Base-by-base conservation (phyloP, 371 early-diverging fungal species). In the Mortierella sp. region DNA sequence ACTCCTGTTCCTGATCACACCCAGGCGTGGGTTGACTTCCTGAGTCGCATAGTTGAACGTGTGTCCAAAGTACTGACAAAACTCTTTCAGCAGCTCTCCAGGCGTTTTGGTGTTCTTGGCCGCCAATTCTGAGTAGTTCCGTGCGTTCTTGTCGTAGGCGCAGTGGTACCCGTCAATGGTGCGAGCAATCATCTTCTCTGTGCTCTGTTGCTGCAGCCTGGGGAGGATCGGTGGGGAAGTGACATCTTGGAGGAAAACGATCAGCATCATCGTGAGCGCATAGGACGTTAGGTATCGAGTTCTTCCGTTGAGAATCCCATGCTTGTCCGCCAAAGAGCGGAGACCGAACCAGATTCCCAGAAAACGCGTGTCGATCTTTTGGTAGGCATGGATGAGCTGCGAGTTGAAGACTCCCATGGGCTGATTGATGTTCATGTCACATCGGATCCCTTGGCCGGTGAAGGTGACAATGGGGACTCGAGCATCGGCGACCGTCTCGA, bases 371-470 rank as follows among this genome's bases (percentile, higher is more conserved):
- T 93, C 94, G 29, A 93, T 74, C 4, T 83, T 81, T 21, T 88
- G 88, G 76, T 93, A 93, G 32, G 90, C 88, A 46, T 87, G 79
- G 44, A 94, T 89, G 71, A 94, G 87, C 29, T 87, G 81, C 21
- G 94, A 91, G 78, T 93, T 93, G 51, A 91, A 84, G 24, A 94
- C 81, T 11, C 92, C 93, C 35, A 94, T 80, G 2, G 87, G 83
- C 78, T 91, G 90, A 80, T 92, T 89, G 70, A 91, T 88, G 74
- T 90, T 94, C 76, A 94, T 88, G 72, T 94, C 93, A 32, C 93
- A 92, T 0, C 84, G 82, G 58, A 87, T 49, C 3, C 65, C 43
- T 32, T 18, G 48, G 55, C 74, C 58, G 2, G 46, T 21, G 60
- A 79, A 79, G 3, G 14, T 46, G 21, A 74, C 79, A 49, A 75